These are phyloP conservation scores for Cyberlindnera saturnus DNA, from an alignment of 805 yeast species.

Conservation along the genomic window DNA sequence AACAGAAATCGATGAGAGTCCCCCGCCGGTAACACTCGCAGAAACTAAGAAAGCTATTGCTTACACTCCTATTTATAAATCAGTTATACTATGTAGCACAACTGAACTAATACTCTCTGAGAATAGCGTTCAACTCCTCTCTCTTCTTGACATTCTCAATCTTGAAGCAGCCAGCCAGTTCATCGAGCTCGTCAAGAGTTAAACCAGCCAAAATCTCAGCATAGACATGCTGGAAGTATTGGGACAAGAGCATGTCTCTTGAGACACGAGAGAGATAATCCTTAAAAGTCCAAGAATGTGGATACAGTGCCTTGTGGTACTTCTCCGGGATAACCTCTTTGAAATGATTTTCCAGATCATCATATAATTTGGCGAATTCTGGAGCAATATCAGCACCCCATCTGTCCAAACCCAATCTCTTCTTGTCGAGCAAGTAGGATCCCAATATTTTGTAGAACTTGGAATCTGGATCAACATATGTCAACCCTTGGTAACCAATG, in stretches of 20 bases:
- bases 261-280: conserved; percentile 33
- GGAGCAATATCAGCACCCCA: conserved; percentile 46
- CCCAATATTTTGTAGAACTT: conserved; percentile 38
- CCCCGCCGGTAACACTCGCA: too few relatives aligned
- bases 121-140: conserved; percentile 32
- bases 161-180: conserved; percentile 44
- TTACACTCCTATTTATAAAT: too few relatives aligned
- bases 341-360: conserved; percentile 32
- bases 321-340: conserved; percentile 35
- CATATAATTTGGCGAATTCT: conserved; percentile 31
- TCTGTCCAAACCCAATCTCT: conserved; percentile 36
- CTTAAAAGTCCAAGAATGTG: conserved; percentile 32
- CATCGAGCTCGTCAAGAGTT: conserved; percentile 41
- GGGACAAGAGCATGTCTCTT: conserved; percentile 38
- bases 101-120: conserved; percentile 8
- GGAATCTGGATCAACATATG: conserved; percentile 39
- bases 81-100: background rate
- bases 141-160: conserved; percentile 39
- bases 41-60: too few relatives aligned
- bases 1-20: too few relatives aligned
- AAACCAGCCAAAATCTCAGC: conserved; percentile 40
- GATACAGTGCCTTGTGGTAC: conserved; percentile 33
- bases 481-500: conserved; percentile 45
- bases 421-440: conserved; percentile 37
- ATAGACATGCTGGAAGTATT: conserved; percentile 38